Percentiles rank a stretch among this genome's conserved stretches.
These are phyloP conservation scores for Suhomyces sp. DNA, from an alignment of 805 yeast genomes.

Conservation along the genomic window DNA sequence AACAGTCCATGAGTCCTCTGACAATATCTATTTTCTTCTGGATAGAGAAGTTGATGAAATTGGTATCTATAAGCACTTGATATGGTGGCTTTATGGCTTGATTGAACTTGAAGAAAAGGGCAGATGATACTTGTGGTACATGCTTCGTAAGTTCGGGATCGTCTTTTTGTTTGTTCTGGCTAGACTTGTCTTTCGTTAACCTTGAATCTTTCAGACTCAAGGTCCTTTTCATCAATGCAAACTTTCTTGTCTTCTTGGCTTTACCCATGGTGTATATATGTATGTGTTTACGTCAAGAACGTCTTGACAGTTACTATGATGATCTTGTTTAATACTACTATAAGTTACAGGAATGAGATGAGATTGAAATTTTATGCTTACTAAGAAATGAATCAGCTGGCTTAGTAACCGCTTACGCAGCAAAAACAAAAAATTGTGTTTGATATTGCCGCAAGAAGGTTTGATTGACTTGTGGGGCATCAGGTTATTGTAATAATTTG, in stretches of 20 bases:
- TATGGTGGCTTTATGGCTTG: conserved; percentile 97
- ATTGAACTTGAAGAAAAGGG: conserved; percentile 91
- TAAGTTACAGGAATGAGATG: conserved; percentile 7
- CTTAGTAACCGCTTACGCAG: not conserved
- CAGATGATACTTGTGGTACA: conserved; percentile 91
- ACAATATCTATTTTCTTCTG: conserved; percentile 93
- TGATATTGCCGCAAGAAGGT: no score
- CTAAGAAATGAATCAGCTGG: not conserved
- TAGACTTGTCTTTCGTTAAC: conserved; percentile 35
- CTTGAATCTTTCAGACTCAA: conserved; percentile 72
- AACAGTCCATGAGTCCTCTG: conserved; percentile 95
- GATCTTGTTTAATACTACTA: no score
- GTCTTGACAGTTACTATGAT: conserved; percentile 8
- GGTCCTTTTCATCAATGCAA: conserved; percentile 87
- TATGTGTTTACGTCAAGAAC: no score
- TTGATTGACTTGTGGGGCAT: no score
- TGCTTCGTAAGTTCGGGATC: conserved; percentile 65
- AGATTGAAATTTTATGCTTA: conserved; percentile 5
- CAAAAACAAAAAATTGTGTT: no score
- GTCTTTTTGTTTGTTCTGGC: conserved; percentile 30
- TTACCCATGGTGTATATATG: conserved; percentile 81
- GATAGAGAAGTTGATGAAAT: conserved; percentile 93
- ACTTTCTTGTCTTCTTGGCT: conserved; percentile 95
- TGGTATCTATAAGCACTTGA: conserved; percentile 93
- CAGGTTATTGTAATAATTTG: no score